Evolutionary conservation across 2,329 filamentous ascomycete genomes (phyloP), one percentile per base, ranked within the genome.

Genomic region (Colletotrichum brevisporum): DNA sequence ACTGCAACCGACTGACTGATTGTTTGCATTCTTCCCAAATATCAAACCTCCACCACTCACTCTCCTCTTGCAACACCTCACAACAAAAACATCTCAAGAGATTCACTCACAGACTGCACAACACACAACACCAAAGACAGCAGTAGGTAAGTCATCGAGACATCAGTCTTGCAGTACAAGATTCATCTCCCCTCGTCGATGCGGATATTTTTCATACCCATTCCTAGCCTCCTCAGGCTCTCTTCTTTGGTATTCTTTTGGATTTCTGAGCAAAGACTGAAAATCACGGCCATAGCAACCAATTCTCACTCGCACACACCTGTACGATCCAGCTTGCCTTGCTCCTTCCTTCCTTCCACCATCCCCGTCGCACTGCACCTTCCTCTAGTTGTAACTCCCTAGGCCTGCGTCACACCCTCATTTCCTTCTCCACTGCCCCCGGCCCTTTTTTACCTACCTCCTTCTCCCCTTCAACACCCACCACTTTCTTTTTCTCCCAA

Each of bases 321-420:
- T 52, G 62, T 66, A 51, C 36, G 26, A 66, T 50, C 36, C 45
- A 27, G 36, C 31, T 36, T 54, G n/a, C 39, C 50, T 55, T 10
- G 24, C 45, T 68, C 45, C 53, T 51, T 70, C 63, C 53, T 43
- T 53, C 31, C 31, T 36, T 36, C 31, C 31, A 9, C 31, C 31
- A 24, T 24, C 50, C 54, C 36, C n/a, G 63, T 70, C 16, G 54
- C 67, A 70, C 63, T 52, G 51, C 63, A 36, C 47, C 57, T 68
- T 51, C 55, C 36, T 39, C n/a, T 56, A 63, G 27, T 56, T 58
- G 57, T 52, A 24, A 18, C 67, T 68, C 63, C 63, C 58, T 47
- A 48, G 36, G 57, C 57, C 54, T 21, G 53, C 36, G 63, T 63
- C 43, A 58, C 67, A 48, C 31, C 41, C 45, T 63, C 52, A 63